Percentiles rank a stretch among this genome's conserved stretches.
These are phyloP conservation scores for Aspergillus sp. DNA, from an alignment of 2,329 filamentous ascomycete species.

Conservation along the genomic window DNA sequence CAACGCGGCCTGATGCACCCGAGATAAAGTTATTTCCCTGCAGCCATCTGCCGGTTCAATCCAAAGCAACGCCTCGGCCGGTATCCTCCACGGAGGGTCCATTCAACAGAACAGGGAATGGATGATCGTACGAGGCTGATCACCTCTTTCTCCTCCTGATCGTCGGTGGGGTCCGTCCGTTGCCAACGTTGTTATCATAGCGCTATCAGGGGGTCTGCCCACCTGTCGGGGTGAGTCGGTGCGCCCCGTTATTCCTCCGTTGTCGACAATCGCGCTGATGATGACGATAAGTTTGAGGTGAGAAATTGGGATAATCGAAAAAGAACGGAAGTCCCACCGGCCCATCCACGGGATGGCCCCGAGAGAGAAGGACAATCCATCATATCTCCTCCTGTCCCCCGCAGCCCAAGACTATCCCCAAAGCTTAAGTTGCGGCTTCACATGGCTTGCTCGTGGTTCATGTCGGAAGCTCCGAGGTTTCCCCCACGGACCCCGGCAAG, in stretches of 20 bases:
- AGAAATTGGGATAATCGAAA: too few species aligned
- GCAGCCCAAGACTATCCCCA: not conserved
- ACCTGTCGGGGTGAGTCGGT: not conserved
- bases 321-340: too few species aligned
- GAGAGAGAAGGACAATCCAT: not conserved
- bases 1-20: too few species aligned
- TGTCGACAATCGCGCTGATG: too few species aligned
- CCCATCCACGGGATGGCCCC: too few species aligned
- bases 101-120: not conserved
- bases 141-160: not conserved
- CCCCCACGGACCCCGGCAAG: not conserved
- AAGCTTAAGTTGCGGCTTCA: conserved; percentile 1
- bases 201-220: not conserved
- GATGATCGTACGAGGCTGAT: too few species aligned
- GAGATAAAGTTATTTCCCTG: too few species aligned
- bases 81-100: not conserved
- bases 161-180: not conserved
- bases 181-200: not conserved
- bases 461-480: not conserved
- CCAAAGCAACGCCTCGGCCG: too few species aligned
- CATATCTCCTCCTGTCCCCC: not conserved
- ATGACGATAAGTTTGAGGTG: too few species aligned
- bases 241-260: too few species aligned
- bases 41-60: too few species aligned
- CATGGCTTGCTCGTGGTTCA: not conserved